Conservation (phyloP, 2,329 filamentous ascomycete species). For the Curvularia hawaiiensis region DNA sequence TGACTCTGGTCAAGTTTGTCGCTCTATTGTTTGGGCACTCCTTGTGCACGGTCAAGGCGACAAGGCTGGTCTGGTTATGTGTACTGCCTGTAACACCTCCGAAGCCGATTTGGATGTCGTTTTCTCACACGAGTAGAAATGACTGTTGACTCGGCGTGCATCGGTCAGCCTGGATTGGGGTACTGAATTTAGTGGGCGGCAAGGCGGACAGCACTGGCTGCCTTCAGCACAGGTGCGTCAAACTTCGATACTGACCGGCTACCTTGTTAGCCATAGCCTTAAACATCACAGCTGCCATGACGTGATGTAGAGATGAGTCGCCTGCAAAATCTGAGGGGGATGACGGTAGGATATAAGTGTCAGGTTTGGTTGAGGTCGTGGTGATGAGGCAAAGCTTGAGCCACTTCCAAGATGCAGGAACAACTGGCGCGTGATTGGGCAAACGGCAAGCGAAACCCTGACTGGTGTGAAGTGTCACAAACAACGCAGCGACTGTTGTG, state of each 20-base stretch:
- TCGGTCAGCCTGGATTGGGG: not conserved
- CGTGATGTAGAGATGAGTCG: not conserved
- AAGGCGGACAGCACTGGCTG: conserved; percentile 1
- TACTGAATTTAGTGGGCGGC: conserved; percentile 4
- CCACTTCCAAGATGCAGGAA: conserved; percentile 12
- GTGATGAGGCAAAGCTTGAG: conserved; percentile 10
- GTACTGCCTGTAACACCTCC: not conserved
- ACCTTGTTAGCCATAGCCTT: not conserved
- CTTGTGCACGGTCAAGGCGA: not conserved
- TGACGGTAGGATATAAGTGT: conserved; percentile 4
- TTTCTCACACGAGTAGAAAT: not conserved
- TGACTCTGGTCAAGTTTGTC: not conserved
- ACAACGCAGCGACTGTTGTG: conserved; percentile 9
- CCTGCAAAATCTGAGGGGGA: not conserved
- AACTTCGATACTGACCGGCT: conserved; percentile 8
- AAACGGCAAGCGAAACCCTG: conserved; percentile 5
- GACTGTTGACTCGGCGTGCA: not conserved
- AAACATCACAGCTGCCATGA: conserved; percentile 5
- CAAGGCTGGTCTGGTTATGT: not conserved
- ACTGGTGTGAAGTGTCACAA: conserved; percentile 15
- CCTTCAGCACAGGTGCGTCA: conserved; percentile 2
- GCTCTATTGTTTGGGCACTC: no score
- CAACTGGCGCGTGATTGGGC: conserved; percentile 9
- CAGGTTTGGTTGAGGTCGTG: conserved; percentile 6
- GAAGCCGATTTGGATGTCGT: not conserved